These are phyloP conservation scores for Cercophora newfieldiana DNA, from an alignment of 495 filamentous ascomycete genomes.

Conservation along the genomic window DNA sequence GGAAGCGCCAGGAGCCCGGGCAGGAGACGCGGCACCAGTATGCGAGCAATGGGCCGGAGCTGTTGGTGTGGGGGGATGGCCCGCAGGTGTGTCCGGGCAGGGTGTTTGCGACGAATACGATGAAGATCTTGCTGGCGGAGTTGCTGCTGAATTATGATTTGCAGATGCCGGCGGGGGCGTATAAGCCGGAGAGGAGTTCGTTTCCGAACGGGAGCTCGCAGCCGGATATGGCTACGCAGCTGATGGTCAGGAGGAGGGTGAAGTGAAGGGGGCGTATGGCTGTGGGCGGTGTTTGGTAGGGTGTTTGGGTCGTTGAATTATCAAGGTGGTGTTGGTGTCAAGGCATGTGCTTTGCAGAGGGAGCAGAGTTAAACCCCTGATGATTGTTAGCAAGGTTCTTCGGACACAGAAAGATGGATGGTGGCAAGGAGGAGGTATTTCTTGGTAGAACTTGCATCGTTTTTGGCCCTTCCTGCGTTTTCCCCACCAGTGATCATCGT, in stretches of 20 bases:
- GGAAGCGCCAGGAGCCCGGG: constrained; percentile 32
- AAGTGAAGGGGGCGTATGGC: no score
- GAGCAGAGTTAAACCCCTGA: no score
- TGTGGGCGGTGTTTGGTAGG: no score
- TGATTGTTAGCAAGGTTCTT: no score
- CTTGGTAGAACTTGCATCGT: no score
- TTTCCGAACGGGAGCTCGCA: constrained; percentile 10
- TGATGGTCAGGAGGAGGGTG: constrained; percentile 1
- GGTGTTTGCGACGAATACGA: constrained; percentile 36
- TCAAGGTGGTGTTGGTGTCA: no score
- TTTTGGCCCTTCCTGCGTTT: no score
- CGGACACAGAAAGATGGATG: no score
- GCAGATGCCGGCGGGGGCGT: constrained; percentile 12
- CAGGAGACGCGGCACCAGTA: constrained; percentile 22
- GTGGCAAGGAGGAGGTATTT: no score
- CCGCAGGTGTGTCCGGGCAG: constrained; percentile 44
- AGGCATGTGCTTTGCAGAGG: no score
- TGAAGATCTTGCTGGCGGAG: constrained; percentile 16
- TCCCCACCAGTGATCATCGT: no score
- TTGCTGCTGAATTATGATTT: constrained; percentile 18
- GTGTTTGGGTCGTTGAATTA: no score
- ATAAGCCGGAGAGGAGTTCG: constrained; percentile 11
- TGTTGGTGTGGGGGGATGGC: constrained; percentile 40
- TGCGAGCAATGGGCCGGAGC: constrained; percentile 13
- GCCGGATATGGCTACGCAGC: constrained; percentile 1